These are phyloP conservation scores for Dichotomopilus funicola DNA, from an alignment of 2,329 filamentous ascomycete genomes.

Conservation along the genomic window DNA sequence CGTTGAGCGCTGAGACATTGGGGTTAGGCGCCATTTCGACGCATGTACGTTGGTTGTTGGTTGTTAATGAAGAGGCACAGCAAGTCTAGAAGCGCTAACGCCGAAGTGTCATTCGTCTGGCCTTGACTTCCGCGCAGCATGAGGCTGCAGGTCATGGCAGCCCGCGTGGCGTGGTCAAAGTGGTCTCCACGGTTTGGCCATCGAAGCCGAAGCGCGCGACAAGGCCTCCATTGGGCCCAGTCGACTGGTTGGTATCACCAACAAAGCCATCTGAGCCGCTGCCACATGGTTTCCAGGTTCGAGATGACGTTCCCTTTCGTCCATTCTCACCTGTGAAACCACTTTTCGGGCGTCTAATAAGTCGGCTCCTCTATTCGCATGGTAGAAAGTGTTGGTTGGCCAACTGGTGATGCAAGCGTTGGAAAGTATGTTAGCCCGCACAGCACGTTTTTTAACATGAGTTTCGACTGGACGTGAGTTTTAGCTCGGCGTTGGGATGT, in stretches of 20 bases:
- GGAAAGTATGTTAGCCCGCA: too few relatives aligned
- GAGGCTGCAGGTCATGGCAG: not conserved
- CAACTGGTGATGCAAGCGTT: too few relatives aligned
- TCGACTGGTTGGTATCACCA: conserved; percentile 5
- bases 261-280: not conserved
- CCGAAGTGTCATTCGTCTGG: not conserved
- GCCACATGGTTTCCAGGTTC: not conserved
- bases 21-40: too few relatives aligned
- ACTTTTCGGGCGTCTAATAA: too few relatives aligned
- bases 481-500: too few relatives aligned
- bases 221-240: not conserved
- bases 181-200: not conserved
- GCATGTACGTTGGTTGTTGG: not conserved
- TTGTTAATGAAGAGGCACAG: not conserved
- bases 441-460: too few relatives aligned
- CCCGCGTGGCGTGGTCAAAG: not conserved
- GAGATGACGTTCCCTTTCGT: not conserved
- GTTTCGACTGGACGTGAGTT: too few relatives aligned
- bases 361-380: too few relatives aligned
- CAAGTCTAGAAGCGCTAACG: not conserved
- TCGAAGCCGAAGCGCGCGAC: conserved; percentile 3
- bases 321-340: too few relatives aligned
- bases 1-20: too few relatives aligned
- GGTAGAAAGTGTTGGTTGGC: too few relatives aligned
- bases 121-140: too few relatives aligned